Base-by-base conservation (phyloP, 2,329 filamentous ascomycete species). In the Xylariaceae sp. region DNA sequence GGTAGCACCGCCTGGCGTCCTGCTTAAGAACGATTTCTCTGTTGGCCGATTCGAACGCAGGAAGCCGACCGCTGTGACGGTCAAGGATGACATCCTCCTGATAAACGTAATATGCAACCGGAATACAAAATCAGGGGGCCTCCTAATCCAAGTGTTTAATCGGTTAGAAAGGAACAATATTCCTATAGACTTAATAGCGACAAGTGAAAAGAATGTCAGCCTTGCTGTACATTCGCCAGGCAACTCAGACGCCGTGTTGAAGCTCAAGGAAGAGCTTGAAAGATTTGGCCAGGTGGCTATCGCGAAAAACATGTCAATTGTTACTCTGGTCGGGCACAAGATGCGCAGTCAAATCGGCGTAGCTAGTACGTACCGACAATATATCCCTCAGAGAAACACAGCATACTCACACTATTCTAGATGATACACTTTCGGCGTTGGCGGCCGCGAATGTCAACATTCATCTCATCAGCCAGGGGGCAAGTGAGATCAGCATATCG, bases 311-410 rank as follows among this genome's bases (percentile, higher is more conserved):
- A 67, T 67, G 64, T 63, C 66, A 6, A 68, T 68, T 44, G 64
- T 68, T 23, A 68, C 66, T 16, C 55, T 68, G 2, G 61, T 68
- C 24, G 66, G 66, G 15, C 65, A 68, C 27, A 67, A 64, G 40
- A 68, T 68, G 66, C 57, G 65, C 35, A 68, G 66, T 27, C 65
- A 67, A 53, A 63, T 64, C 11, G 66, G 66, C 26, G 63, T 68
- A 15, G 64, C 64, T 23, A 67, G 66, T 67, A 60, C 58, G 65
- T 55, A 15, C 30, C 40, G 36, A 21, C 48, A 9, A 37, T 15
- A 4, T 45, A 33, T 37, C 20, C 4, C 30, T 23, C 11, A 29
- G 11, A 23, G 23, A 7, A 50, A 33, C 29, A 24, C 1, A 20
- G 24, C 24, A 42, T 3, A 27, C 54, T 61, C 21, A 60, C 50